Base-by-base conservation (phyloP, 2,329 filamentous ascomycete genomes). In the Epichloe hybrida region DNA sequence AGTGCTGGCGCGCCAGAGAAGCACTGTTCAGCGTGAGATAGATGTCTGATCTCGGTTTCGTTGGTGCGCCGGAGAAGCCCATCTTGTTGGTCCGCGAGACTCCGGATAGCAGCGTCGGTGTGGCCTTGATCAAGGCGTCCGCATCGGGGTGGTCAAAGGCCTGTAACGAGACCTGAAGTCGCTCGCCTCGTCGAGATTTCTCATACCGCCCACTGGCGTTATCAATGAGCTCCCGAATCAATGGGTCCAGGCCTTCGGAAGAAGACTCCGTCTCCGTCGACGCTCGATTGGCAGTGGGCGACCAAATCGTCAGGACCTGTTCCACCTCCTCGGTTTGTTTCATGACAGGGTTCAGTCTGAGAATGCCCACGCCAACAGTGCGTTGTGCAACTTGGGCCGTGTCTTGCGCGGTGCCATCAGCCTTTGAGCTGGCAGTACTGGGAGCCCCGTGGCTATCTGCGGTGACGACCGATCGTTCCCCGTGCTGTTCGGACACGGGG, bases 1-100 rank as follows among this genome's bases (percentile, higher is more conserved):
- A 65, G 36, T 85, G 83, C 59, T 95, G 88, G 52, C 82, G 81
- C 17, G 84, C 83, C 23, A 98, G 72, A n/a, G 83, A 75, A 0
- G 88, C 86, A 56, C 88, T 83, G 52, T 82, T 81, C 46, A 98
- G 68, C 0, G 89, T 96, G 43, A 98, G 68, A 63, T 98, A 98
- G 48, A 98, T 97, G 64, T 98, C 94, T 11, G 89, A 96, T 59
- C 94, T 77, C 15, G 86, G 76, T 63, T 88, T 90, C 0, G 85
- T 89, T 0, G 93, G 91, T 2, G 90, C 90, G 12, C 90, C 90
- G 3, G 91, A 88, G 64, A 98, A 97, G 2, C 90, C 93, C 65
- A 97, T 90, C 64, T 93, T 93, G 59, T 76, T 84, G 1, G 90
- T 95, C 64, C 85, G 85, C 51, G 76, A 76, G 53, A 97, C 79